Base-by-base conservation (phyloP, 176 grass and related monocot genomes). In the Saccharum officinarum region DNA sequence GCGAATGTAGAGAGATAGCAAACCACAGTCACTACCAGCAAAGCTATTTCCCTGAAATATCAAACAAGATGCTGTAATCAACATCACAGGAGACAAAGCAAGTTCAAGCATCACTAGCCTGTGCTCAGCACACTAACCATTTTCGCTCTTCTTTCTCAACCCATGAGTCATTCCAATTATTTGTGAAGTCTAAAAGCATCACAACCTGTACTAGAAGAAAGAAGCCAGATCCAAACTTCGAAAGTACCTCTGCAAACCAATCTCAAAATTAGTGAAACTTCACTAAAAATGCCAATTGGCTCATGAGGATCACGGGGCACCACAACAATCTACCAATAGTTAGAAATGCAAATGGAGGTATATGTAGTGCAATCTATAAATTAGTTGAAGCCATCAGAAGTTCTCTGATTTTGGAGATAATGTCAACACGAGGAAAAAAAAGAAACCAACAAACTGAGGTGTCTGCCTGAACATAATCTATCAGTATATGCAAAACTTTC, bases 101-200 rank as follows among this genome's bases (percentile, higher is more conserved):
- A 34, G 23, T 72, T 79, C 77, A 85, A 84, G 78, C 13, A 82
- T 16, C 42, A 66, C 17, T 77, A 63, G 71, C n/a, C 61, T 65
- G 33, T 78, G 28, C 15, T 57, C 63, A 39, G 22, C 1, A 25
- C 10, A 77, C 89, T 86, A 67, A 95, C 95, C 93, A 98, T 81
- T 93, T 98, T 41, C 92, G 87, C 57, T 95, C 95, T 95, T 98
- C 95, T 90, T 98, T 98, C 87, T 98, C 93, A 54, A 95, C 89
- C 95, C 95, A 98, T 0, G 93, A 92, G 49, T 98, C 95, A 93
- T 98, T 98, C 95, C 95, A 95, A 77, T 84, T 93, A 61, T 94
- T 92, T 82, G 86, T 85, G 44, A 98, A 98, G 74, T 98, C 95
- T 75, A 98, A 80, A 36, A 98, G 89, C 86, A 98, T 90, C 70